Percentiles rank a stretch among this genome's conserved stretches.
Evolutionary conservation across 352 stramenopile species (phyloP).

Genomic region (Phytophthora pinifolia): DNA sequence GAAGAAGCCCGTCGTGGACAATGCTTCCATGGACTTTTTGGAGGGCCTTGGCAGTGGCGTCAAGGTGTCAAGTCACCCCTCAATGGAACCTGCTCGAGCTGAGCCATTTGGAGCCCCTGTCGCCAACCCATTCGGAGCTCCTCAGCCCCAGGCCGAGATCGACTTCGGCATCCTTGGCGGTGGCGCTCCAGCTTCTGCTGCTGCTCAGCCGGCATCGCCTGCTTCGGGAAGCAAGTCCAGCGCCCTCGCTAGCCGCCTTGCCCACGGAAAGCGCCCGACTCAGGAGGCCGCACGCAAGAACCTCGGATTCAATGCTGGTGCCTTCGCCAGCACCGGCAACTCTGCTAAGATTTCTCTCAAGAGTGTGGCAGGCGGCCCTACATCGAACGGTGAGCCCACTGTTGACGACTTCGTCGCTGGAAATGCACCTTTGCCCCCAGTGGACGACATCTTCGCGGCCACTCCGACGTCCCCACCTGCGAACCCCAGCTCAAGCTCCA

Average conservation of each 20-base stretch:
- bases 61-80: constrained; percentile 13
- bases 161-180: constrained; percentile 23
- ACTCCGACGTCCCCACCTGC: constrained; percentile 16
- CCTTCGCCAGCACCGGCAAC: constrained; percentile 37
- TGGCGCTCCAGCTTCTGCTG: constrained; percentile 13
- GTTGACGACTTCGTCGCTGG: constrained; percentile 58
- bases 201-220: constrained; percentile 16
- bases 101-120: neutral
- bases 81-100: constrained; percentile 13
- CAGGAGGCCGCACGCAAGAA: constrained; percentile 68
- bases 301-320: constrained; percentile 56
- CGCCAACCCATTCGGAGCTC: constrained; percentile 20
- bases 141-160: constrained; percentile 15
- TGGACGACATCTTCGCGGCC: constrained; percentile 24
- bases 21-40: constrained; percentile 65
- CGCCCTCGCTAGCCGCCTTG: constrained; percentile 60
- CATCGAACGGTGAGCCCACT: constrained; percentile 25
- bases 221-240: constrained; percentile 46
- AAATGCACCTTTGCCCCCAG: constrained; percentile 18
- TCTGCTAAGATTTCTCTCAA: constrained; percentile 63
- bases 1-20: constrained; percentile 68
- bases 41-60: constrained; percentile 49
- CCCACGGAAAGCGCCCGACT: constrained; percentile 64
- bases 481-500: constrained; percentile 18
- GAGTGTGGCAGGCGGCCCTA: constrained; percentile 33